Conservation (phyloP, 164 flowering plant genomes). For the Macadamia integrifolia region DNA sequence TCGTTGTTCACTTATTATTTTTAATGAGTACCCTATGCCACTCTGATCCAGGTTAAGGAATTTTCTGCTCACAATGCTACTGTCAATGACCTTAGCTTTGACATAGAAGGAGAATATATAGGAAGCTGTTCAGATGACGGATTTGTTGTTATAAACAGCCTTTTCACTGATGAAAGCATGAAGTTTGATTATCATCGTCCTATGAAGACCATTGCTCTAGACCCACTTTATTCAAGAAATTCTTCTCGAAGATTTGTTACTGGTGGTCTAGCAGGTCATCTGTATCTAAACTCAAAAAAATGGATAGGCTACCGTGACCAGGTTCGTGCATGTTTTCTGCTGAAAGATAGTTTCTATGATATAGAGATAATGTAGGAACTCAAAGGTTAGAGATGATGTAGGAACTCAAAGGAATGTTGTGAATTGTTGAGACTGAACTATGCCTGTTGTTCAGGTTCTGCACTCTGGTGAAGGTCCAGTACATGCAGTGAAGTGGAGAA, state of each 20-base stretch:
- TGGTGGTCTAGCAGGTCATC: conserved; percentile 96
- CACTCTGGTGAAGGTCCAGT: conserved; percentile 99
- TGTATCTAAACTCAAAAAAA: conserved; percentile 68
- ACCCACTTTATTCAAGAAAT: conserved; percentile 82
- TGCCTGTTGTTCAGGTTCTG: conserved; percentile 48
- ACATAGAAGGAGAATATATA: conserved; percentile 81
- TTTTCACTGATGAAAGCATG: conserved; percentile 82
- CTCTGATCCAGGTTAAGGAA: conserved; percentile 67
- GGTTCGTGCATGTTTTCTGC: conserved; percentile 36
- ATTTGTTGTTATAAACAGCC: conserved; percentile 77
- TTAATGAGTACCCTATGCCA: neutral
- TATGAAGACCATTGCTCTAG: conserved; percentile 91
- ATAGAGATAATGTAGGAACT: neutral
- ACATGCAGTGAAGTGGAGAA: conserved; percentile 94
- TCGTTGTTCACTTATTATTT: neutral
- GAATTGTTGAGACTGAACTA: neutral
- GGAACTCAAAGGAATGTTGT: neutral
- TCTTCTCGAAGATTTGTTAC: conserved; percentile 85
- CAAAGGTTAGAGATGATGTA: neutral
- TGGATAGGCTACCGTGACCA: conserved; percentile 95
- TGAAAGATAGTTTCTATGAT: conserved; percentile 5
- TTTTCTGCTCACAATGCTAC: conserved; percentile 76
- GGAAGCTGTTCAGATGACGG: conserved; percentile 99
- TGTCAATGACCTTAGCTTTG: conserved; percentile 95
- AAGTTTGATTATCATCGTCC: conserved; percentile 95